phyloP scores from a whole-genome alignment of 345 rosid species.

The Ceriops tagal region DNA sequence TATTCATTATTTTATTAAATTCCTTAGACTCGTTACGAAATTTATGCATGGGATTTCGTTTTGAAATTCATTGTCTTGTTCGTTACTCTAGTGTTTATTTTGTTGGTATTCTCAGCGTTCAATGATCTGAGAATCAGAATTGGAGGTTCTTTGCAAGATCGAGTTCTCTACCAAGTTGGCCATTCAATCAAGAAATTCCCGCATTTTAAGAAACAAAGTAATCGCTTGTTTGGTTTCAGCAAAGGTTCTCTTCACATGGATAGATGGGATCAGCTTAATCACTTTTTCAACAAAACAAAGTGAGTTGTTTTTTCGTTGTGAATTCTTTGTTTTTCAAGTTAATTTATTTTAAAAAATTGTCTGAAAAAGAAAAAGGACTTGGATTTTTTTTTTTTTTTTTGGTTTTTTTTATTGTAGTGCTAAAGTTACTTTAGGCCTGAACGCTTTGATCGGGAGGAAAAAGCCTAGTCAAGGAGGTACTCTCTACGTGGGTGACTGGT shows the following conservation, averaged over 20 bases:
- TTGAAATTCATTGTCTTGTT: neutral
- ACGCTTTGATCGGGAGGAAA: slow-evolving; percentile 44
- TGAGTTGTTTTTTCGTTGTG: neutral
- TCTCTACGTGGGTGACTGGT: slow-evolving; percentile 48
- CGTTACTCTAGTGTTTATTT: neutral
- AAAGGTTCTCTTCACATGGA: slow-evolving; percentile 45
- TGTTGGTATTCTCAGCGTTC: slow-evolving; percentile 37
- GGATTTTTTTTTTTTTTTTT: neutral
- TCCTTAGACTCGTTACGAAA: too few species aligned
- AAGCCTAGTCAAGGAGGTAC: neutral
- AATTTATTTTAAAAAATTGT: too few species aligned
- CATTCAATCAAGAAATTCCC: slow-evolving; percentile 28
- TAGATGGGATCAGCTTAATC: slow-evolving; percentile 53
- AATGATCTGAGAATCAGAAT: slow-evolving; percentile 41
- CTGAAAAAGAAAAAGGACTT: too few species aligned
- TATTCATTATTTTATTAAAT: too few species aligned
- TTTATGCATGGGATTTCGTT: neutral
- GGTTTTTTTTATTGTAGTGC: slow-evolving; percentile 24
- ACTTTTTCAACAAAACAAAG: slow-evolving; percentile 42
- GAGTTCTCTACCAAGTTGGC: slow-evolving; percentile 41
- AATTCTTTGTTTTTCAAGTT: too few species aligned
- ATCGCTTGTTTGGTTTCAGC: slow-evolving; percentile 47
- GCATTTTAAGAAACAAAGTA: slow-evolving; percentile 18
- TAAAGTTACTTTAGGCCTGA: slow-evolving; percentile 41
- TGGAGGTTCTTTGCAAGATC: slow-evolving; percentile 56